Percentiles rank a stretch among this genome's conserved stretches.
These are phyloP conservation scores for Abelmoschus esculentus DNA, from an alignment of 345 rosid species.

Conservation along the genomic window DNA sequence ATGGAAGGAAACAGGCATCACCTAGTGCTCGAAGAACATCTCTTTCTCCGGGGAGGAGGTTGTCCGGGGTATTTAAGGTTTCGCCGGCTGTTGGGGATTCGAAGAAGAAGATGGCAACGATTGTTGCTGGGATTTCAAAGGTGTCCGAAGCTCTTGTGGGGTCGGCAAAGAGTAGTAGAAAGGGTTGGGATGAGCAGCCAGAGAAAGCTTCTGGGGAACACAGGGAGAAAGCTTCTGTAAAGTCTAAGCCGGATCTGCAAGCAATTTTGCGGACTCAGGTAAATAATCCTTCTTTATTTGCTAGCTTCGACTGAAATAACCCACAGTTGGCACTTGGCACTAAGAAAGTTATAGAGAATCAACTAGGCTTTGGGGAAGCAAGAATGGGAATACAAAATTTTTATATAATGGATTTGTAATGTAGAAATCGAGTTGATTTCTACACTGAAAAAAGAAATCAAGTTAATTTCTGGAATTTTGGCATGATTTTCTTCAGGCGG, in stretches of 20 bases:
- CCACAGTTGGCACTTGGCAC: not conserved
- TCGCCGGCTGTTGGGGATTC: conserved; percentile 67
- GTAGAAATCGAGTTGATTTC: no score
- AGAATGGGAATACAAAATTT: not conserved
- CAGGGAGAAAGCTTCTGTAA: conserved; percentile 39
- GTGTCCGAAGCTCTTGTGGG: conserved; percentile 59
- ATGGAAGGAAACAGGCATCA: conserved; percentile 63
- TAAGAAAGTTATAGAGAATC: not conserved
- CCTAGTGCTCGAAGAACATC: conserved; percentile 65
- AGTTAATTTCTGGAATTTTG: not conserved
- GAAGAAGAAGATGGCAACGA: conserved; percentile 69
- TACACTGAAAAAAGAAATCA: not conserved
- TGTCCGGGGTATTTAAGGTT: conserved; percentile 63
- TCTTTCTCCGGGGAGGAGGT: conserved; percentile 72
- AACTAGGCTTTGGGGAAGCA: not conserved
- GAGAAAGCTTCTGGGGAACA: conserved; percentile 28
- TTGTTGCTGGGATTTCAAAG: conserved; percentile 63
- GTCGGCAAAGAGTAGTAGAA: conserved; percentile 39
- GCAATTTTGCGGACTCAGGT: conserved; percentile 91
- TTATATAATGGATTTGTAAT: not conserved
- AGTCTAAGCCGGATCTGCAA: conserved; percentile 49
- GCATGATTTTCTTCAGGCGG: conserved; percentile 46
- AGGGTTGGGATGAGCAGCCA: conserved; percentile 63
- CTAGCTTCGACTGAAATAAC: not conserved
- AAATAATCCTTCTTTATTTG: not conserved